A percentile compares a stretch with the other conserved stretches of the same genome.
Evolutionary conservation across 2,329 filamentous ascomycete species (phyloP).

Genomic region (Cytospora chrysosperma): DNA sequence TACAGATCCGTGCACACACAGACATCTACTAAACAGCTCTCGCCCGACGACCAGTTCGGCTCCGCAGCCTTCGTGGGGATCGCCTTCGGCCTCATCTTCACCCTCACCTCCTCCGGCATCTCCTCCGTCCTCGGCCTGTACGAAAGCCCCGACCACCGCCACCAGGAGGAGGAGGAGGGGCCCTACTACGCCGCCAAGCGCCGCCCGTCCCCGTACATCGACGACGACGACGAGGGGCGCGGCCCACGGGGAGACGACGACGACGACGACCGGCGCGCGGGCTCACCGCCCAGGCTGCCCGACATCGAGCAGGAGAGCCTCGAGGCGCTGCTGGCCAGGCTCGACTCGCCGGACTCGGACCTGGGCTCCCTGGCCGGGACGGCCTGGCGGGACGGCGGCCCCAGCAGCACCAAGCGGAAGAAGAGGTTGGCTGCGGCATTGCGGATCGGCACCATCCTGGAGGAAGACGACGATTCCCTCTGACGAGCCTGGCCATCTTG

Average conservation of each 20-base stretch:
- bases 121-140: constrained; percentile 50
- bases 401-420: constrained; percentile 36
- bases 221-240: constrained; percentile 25
- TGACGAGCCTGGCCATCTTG: background rate
- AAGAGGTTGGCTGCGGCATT: constrained; percentile 41
- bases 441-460: constrained; percentile 56
- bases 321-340: constrained; percentile 17
- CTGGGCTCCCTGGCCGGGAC: constrained; percentile 1
- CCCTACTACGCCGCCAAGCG: background rate
- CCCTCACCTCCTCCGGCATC: constrained; percentile 55
- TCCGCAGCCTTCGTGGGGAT: constrained; percentile 68
- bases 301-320: constrained; percentile 13
- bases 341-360: constrained; percentile 22
- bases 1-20: constrained; percentile 34
- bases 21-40: constrained; percentile 43
- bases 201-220: background rate
- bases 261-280: constrained; percentile 1
- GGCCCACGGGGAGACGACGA: background rate
- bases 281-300: constrained; percentile 21
- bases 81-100: constrained; percentile 58
- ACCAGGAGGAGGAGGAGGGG: no score
- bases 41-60: constrained; percentile 48
- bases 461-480: constrained; percentile 63
- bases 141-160: constrained; percentile 28
- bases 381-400: constrained; percentile 26